Evolutionary conservation across 176 grass and related monocot genomes (phyloP).

Genomic region (Oryza brachyantha): DNA sequence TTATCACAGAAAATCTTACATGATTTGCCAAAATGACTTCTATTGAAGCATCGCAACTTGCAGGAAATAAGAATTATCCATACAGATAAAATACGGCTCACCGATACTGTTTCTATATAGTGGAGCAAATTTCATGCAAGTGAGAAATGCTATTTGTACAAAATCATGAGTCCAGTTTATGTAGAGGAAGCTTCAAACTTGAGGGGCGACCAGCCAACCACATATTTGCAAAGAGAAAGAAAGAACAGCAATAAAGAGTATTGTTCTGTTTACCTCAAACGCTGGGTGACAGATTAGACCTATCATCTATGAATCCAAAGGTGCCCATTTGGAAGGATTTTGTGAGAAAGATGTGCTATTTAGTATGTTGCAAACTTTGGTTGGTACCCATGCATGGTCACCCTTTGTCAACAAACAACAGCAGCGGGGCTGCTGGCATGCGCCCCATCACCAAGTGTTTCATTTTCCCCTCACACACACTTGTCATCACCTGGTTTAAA

Average conservation of each 20-base stretch:
- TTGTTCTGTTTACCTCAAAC: neutral
- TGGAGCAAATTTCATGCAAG: neutral
- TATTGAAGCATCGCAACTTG: neutral
- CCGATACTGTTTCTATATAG: neutral
- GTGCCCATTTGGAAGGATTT: conserved; percentile 12
- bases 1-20: neutral
- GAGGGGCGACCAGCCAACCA: neutral
- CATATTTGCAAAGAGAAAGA: conserved; percentile 39
- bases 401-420: neutral
- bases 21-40: neutral
- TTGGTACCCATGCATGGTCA: neutral
- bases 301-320: conserved; percentile 16
- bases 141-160: neutral
- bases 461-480: no score
- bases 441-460: no score
- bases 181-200: neutral
- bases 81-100: neutral
- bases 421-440: neutral
- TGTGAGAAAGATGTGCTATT: neutral
- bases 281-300: conserved; percentile 4
- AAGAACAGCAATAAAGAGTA: neutral
- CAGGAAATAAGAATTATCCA: neutral
- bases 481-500: no score
- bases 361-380: conserved; percentile 12
- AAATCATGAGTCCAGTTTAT: neutral